These are phyloP conservation scores for Trichoderma pleuroti DNA, from an alignment of 2,329 filamentous ascomycete genomes.

Conservation along the genomic window DNA sequence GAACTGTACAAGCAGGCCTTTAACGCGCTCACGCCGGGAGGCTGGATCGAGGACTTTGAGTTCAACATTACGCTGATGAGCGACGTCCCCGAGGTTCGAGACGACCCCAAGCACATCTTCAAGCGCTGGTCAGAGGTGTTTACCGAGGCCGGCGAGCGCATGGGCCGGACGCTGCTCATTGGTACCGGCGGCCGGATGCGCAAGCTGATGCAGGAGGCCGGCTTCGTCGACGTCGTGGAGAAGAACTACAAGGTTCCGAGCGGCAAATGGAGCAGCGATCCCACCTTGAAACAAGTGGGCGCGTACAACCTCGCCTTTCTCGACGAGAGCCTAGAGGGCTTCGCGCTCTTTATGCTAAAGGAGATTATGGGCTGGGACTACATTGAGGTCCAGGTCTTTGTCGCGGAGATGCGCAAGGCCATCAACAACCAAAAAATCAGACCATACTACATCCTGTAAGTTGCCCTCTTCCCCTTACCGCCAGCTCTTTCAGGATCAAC, in stretches of 20 bases:
- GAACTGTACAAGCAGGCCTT: slow-evolving; percentile 12
- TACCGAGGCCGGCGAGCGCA: slow-evolving; percentile 25
- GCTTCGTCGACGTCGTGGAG: slow-evolving; percentile 23
- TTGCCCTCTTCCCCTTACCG: background rate
- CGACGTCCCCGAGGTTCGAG: slow-evolving; percentile 24
- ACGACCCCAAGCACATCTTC: slow-evolving; percentile 28
- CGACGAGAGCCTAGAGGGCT: slow-evolving; percentile 29
- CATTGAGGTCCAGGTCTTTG: slow-evolving; percentile 25
- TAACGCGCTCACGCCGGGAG: background rate
- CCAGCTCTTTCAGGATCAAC: background rate
- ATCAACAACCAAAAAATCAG: slow-evolving; percentile 24
- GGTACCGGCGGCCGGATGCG: slow-evolving; percentile 24
- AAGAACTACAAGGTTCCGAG: slow-evolving; percentile 20
- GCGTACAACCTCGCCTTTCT: slow-evolving; percentile 26
- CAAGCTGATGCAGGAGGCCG: slow-evolving; percentile 25
- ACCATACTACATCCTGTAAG: slow-evolving; percentile 27
- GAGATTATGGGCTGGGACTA: slow-evolving; percentile 30
- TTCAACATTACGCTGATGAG: slow-evolving; percentile 24
- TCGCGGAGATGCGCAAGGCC: slow-evolving; percentile 26
- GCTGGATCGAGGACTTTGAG: slow-evolving; percentile 22
- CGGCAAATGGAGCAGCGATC: slow-evolving; percentile 22
- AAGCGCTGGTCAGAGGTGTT: slow-evolving; percentile 28
- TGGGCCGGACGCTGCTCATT: slow-evolving; percentile 25
- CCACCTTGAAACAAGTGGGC: slow-evolving; percentile 20
- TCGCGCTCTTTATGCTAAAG: slow-evolving; percentile 28